Base-by-base conservation (phyloP, 2,329 filamentous ascomycete genomes). In the Rachicladosporium sp. region DNA sequence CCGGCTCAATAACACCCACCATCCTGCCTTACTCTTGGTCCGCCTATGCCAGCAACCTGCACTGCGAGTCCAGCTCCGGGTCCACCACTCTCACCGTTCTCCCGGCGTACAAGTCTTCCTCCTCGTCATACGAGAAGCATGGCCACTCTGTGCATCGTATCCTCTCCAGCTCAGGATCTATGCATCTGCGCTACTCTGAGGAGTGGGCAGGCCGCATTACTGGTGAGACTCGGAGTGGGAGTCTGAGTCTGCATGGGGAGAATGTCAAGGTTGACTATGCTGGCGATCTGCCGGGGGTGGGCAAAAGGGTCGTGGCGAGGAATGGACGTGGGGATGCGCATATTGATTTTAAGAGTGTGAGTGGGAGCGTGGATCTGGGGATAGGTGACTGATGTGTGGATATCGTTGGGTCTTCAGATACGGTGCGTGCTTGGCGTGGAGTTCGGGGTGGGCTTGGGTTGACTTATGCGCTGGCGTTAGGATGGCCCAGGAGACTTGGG, bases 181-280 rank as follows among this genome's bases (percentile, higher is more conserved):
- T 67, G 6, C 47, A 57, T 6, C 37, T 68, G 5, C 46, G 46
- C 1, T 67, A 67, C 43, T 63, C 65, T 3, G 49, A 60, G 29
- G 58, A 61, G 37, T 67, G 65, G 65, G 57, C 61, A 33, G 65
- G 64, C 4, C 44, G 46, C 23, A 47, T 67, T 1, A 52, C 60
- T 12, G 65, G 57, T 1, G 53, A 51, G 12, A 56, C 53, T n/a
- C 40, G 55, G 31, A 62, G 50, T 38, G 64, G 65, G 1, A 54
- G 50, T 12, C 41, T 67, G 27, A 53, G 54, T 33, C 43, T 67
- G n/a, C 47, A 52, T 12, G 65, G 65, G 2, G 53, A 57, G 19
- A 60, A 59, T 29, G 41, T 67, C 6, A 48, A 62, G 35, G 43
- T 62, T 29, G 45, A 46, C 1, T 36, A 58, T 6, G 45, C 49